A percentile compares a stretch with the other conserved stretches of the same genome.
Conservation (phyloP, 345 rosid genomes). For the Eucalyptus dawsonii region DNA sequence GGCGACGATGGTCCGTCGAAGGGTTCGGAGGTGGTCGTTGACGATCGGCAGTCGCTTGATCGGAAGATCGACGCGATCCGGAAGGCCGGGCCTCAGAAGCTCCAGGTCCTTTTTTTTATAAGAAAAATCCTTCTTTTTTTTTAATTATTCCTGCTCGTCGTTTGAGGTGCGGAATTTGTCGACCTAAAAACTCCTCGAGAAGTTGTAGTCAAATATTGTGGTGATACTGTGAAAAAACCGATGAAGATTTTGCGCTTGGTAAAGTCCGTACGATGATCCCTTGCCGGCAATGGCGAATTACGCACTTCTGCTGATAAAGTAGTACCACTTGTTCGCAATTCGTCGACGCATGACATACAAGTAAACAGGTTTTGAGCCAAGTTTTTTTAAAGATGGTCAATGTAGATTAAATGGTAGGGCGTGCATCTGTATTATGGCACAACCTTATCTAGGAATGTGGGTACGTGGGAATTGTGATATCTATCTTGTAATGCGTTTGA, state of each 20-base stretch:
- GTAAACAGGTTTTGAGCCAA: not conserved
- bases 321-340: not conserved
- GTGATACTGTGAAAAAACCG: not conserved
- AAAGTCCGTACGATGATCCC: not conserved
- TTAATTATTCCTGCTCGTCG: not conserved
- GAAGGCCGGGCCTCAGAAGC: slow-evolving; percentile 54
- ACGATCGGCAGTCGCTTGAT: slow-evolving; percentile 24
- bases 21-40: slow-evolving; percentile 14
- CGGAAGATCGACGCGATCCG: slow-evolving; percentile 44
- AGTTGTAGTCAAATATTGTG: not conserved
- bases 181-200: not conserved
- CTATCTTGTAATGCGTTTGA: not conserved
- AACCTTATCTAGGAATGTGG: not conserved
- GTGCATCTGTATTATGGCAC: not conserved
- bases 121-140: not conserved
- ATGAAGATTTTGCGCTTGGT: not conserved
- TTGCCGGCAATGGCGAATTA: not conserved
- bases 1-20: slow-evolving; percentile 11
- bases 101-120: slow-evolving; percentile 35
- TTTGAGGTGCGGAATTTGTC: not conserved
- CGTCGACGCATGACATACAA: not conserved
- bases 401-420: not conserved
- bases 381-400: not conserved
- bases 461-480: not conserved
- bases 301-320: not conserved